Conservation (phyloP, 108 stramenopile species). For the Skeletonema costatum region DNA sequence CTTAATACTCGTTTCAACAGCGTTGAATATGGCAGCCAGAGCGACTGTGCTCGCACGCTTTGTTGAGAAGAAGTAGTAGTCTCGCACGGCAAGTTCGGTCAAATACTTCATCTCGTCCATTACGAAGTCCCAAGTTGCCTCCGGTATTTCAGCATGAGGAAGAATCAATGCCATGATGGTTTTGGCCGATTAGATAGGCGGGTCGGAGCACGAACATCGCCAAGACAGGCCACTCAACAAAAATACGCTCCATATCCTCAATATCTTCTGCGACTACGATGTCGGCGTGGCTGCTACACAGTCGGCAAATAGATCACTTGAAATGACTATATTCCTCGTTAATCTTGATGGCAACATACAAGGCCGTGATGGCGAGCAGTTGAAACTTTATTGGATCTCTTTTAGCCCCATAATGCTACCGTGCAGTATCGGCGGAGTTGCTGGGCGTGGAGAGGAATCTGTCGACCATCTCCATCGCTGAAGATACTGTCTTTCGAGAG, state of each 20-base stretch:
- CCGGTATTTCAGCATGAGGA: neutral
- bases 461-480: conserved; percentile 53
- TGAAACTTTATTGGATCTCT: conserved; percentile 38
- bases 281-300: too few relatives aligned
- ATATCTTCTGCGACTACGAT: conserved; percentile 51
- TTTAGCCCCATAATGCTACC: too few relatives aligned
- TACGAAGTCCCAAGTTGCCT: neutral
- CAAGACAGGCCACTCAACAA: conserved; percentile 59
- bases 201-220: conserved; percentile 63
- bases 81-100: conserved; percentile 36
- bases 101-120: conserved; percentile 22
- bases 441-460: conserved; percentile 38
- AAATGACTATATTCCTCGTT: conserved; percentile 62
- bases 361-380: conserved; percentile 7
- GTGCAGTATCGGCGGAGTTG: too few relatives aligned
- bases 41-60: conserved; percentile 40
- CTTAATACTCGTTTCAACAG: conserved; percentile 8
- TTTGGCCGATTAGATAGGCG: neutral
- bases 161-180: neutral
- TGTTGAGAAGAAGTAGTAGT: conserved; percentile 42
- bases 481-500: conserved; percentile 44
- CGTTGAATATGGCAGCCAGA: conserved; percentile 45
- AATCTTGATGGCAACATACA: too few relatives aligned
- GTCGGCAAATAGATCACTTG: conserved; percentile 59
- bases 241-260: conserved; percentile 59